These are phyloP conservation scores for Eucalyptus tenuipes DNA, from an alignment of 345 rosid species.

Conservation along the genomic window DNA sequence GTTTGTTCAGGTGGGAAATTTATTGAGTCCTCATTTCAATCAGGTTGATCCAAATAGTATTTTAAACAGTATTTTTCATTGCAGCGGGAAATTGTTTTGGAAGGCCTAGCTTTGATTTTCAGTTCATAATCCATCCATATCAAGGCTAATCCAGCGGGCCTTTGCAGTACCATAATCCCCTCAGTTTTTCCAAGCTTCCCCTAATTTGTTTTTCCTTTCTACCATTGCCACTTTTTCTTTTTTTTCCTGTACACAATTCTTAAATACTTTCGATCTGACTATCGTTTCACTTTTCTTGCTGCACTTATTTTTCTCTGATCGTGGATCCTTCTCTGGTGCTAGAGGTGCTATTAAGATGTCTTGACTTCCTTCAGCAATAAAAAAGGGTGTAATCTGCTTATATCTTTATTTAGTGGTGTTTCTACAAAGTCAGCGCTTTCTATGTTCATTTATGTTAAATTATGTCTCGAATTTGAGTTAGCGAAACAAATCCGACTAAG, in stretches of 20 bases:
- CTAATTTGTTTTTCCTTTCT: no score
- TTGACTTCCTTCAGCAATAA: no score
- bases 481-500: no score
- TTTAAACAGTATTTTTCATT: background rate
- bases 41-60: background rate
- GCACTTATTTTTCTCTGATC: background rate
- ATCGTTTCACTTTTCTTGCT: background rate
- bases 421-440: no score
- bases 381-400: background rate
- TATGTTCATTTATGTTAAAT: no score
- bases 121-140: background rate
- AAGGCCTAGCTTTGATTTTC: background rate
- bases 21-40: background rate
- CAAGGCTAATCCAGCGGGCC: background rate
- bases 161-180: background rate
- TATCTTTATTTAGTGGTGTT: background rate
- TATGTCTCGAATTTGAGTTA: no score
- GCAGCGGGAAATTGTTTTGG: fast-evolving
- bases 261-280: no score
- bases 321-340: background rate
- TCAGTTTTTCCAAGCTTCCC: background rate
- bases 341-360: background rate
- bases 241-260: no score
- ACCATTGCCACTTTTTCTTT: no score
- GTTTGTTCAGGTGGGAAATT: background rate